Evolutionary conservation across 345 rosid species (phyloP), one percentile per base, ranked within the genome.

Genomic region (Eucalyptus caleyi): DNA sequence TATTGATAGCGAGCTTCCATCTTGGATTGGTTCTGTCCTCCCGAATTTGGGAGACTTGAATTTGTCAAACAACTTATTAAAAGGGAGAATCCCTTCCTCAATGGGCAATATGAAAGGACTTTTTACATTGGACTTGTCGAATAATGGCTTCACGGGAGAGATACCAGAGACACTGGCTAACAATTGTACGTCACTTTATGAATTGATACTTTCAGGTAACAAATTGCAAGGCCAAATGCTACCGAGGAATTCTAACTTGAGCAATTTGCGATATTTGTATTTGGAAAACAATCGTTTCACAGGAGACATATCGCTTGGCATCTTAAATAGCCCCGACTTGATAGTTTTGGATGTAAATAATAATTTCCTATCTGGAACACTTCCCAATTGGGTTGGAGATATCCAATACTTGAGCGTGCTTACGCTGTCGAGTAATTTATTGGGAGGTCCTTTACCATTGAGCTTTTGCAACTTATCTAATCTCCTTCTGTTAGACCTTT

Each of bases 41-140:
- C 93, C 91, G 4, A 26, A 69, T 49, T 19, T 91, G 47, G 0
- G 0, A 4, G 1, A 0, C 2, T 60, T 92, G 65, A 40, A 44
- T 65, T 42, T 93, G 88, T 90, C 89, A 11, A 14, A 16, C 1
- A 93, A 93, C 82, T 42, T 30, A 11, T 62, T 92, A n/a, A 37
- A 77, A 83, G 93, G 93, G 11, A 45, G 59, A 45, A 88, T 93
- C 7, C 92, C 94, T 45, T 24, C 88, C 21, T 90, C 91, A 3
- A 12, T 91, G 1, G 90, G 92, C 47, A 87, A 77, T 69, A n/a
- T 89, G 88, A 87, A 67, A 30, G 2, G 11, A 18, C 34, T 90
- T 53, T 2, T 0, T 6, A 2, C 1, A 26, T 87, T 92, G 19
- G 93, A 92, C 44, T 83, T 92, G n/a, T 92, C 94, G 8, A 53